A percentile compares a stretch with the other conserved stretches of the same genome.
These are phyloP conservation scores for Lentinus brumalis DNA, from an alignment of 768 basidiomycete species.

Conservation along the genomic window DNA sequence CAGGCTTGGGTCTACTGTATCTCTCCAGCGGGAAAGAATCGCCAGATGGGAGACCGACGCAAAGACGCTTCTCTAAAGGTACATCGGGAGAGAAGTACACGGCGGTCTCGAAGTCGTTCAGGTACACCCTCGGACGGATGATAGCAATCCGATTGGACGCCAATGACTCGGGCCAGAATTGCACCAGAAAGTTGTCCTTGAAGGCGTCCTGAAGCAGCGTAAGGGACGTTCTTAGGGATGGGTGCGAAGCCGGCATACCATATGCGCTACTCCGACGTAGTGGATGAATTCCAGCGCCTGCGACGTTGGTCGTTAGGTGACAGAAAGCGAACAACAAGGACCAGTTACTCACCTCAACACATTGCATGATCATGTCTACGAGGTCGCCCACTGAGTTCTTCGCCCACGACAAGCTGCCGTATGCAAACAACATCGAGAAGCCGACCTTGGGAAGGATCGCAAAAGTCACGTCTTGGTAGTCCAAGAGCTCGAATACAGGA, in stretches of 20 bases:
- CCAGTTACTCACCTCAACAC: conserved; percentile 21
- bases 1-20: conserved; percentile 27
- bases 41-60: neutral
- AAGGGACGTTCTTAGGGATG: neutral
- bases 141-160: conserved; percentile 7
- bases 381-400: conserved; percentile 35
- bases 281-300: conserved; percentile 30
- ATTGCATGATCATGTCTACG: conserved; percentile 34
- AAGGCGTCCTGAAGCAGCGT: conserved; percentile 29
- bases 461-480: conserved; percentile 32
- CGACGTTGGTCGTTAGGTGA: neutral
- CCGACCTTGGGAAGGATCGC: conserved; percentile 31
- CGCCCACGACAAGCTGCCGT: conserved; percentile 24
- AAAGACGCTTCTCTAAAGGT: conserved; percentile 11
- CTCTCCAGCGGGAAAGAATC: neutral
- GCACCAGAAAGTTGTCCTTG: conserved; percentile 34
- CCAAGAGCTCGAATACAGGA: conserved; percentile 30
- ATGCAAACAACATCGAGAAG: neutral
- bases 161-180: conserved; percentile 36
- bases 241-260: conserved; percentile 20
- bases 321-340: neutral
- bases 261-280: conserved; percentile 27
- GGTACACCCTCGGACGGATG: conserved; percentile 32
- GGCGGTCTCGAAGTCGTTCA: conserved; percentile 36
- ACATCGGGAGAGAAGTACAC: conserved; percentile 29